Evolutionary conservation across 2,329 filamentous ascomycete species (phyloP).

Genomic region (Alternaria metachromatica): DNA sequence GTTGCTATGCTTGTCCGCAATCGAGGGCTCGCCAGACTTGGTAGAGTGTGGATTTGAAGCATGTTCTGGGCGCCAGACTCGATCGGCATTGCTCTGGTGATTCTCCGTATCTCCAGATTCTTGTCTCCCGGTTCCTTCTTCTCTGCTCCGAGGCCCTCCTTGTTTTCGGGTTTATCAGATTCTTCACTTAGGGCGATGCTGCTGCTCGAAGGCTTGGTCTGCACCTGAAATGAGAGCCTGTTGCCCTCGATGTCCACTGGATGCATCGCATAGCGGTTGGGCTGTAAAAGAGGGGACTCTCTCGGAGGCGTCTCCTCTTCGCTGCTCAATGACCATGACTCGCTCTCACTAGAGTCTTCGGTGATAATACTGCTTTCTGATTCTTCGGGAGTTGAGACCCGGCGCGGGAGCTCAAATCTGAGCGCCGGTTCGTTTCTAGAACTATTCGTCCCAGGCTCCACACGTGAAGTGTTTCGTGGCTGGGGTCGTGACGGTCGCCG

Average conservation of each 20-base stretch:
- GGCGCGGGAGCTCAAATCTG: background rate
- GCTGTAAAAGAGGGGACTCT: background rate
- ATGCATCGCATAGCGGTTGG: background rate
- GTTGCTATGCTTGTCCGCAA: constrained; percentile 14
- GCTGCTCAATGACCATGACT: background rate
- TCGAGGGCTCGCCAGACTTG: constrained; percentile 26
- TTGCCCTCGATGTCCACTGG: constrained; percentile 34
- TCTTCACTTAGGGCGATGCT: background rate
- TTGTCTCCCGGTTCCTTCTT: constrained; percentile 6
- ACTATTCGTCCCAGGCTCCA: background rate
- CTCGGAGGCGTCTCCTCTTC: background rate
- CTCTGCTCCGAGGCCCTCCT: background rate
- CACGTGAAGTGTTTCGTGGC: background rate
- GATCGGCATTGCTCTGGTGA: constrained; percentile 30
- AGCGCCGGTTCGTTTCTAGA: background rate
- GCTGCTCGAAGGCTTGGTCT: constrained; percentile 13
- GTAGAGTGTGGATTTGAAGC: constrained; percentile 30
- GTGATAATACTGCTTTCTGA: background rate
- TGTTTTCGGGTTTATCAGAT: background rate
- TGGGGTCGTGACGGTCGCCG: background rate
- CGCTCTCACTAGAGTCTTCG: background rate
- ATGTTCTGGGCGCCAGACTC: constrained; percentile 22
- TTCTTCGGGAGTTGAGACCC: background rate
- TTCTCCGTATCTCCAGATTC: constrained; percentile 29
- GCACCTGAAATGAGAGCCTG: constrained; percentile 26